Percentiles rank a stretch among this genome's conserved stretches.
These are phyloP conservation scores for Tuber microsphaerosporum DNA, from an alignment of 495 filamentous ascomycete genomes.

Conservation along the genomic window DNA sequence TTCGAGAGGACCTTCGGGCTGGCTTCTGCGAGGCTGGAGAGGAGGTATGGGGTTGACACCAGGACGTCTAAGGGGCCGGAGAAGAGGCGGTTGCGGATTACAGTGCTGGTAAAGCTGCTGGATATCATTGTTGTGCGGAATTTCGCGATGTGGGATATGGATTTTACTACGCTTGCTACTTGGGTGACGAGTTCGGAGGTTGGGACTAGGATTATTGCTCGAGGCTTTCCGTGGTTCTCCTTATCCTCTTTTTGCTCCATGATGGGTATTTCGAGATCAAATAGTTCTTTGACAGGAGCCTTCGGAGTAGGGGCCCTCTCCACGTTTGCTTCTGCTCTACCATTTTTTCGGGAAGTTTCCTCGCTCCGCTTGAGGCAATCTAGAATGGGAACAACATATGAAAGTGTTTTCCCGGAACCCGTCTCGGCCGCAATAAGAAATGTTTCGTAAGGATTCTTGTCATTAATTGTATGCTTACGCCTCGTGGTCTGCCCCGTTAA, in stretches of 20 bases:
- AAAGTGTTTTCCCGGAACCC: constrained; percentile 90
- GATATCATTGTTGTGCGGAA: constrained; percentile 73
- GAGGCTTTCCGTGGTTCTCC: constrained; percentile 65
- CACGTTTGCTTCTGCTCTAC: constrained; percentile 51
- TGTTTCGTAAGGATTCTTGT: constrained; percentile 47
- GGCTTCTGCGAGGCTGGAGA: constrained; percentile 72
- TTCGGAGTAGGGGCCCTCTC: constrained; percentile 47
- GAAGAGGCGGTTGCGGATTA: constrained; percentile 84
- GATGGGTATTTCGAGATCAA: constrained; percentile 49
- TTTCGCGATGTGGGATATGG: constrained; percentile 71
- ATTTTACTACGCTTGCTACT: constrained; percentile 69
- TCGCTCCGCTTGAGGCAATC: constrained; percentile 78
- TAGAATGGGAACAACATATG: constrained; percentile 75
- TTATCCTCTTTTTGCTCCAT: constrained; percentile 48
- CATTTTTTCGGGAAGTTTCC: constrained; percentile 43
- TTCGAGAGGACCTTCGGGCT: constrained; percentile 84
- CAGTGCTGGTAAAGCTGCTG: constrained; percentile 61
- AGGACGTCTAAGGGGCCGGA: constrained; percentile 70
- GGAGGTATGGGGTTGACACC: constrained; percentile 78
- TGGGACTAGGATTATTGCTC: constrained; percentile 81
- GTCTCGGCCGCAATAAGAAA: constrained; percentile 92
- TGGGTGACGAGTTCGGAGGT: constrained; percentile 90
- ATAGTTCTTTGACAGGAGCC: constrained; percentile 47
- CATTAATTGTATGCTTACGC: constrained; percentile 9
- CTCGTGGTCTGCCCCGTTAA: constrained; percentile 51